Percentiles rank a stretch among this genome's conserved stretches.
Evolutionary conservation across 208 protist genomes (phyloP).

Genomic region (Leishmania braziliensis): DNA sequence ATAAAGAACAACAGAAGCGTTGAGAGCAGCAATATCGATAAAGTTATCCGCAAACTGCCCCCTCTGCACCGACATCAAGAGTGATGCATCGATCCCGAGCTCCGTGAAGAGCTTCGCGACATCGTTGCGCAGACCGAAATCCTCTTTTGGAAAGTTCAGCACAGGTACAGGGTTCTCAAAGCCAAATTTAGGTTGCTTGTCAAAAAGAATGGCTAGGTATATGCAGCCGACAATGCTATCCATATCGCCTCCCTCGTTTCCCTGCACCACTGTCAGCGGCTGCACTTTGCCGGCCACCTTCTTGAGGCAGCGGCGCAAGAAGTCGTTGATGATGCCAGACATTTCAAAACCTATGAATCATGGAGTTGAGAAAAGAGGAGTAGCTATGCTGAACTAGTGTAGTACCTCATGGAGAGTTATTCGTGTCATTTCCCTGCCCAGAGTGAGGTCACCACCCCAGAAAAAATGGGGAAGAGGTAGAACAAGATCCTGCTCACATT

Average conservation of each 20-base stretch:
- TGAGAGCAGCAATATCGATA: constrained; percentile 38
- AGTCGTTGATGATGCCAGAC: constrained; percentile 65
- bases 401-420: background rate
- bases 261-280: constrained; percentile 59
- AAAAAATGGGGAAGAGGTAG: background rate
- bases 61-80: constrained; percentile 48
- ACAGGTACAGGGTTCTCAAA: constrained; percentile 55
- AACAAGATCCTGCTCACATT: background rate
- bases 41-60: constrained; percentile 20
- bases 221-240: constrained; percentile 87
- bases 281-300: constrained; percentile 22
- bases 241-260: constrained; percentile 90
- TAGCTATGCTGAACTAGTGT: background rate
- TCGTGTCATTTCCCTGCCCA: background rate
- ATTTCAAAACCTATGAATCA: constrained; percentile 22
- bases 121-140: constrained; percentile 79
- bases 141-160: constrained; percentile 78
- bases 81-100: constrained; percentile 40
- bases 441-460: background rate
- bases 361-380: constrained; percentile 1
- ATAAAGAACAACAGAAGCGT: constrained; percentile 64
- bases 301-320: constrained; percentile 46
- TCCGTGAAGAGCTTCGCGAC: constrained; percentile 58
- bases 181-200: constrained; percentile 33
- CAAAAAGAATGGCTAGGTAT: constrained; percentile 74